Percentiles rank a stretch among this genome's conserved stretches.
Conservation (phyloP, 495 filamentous ascomycete species). For the Penicillium waksmanii region DNA sequence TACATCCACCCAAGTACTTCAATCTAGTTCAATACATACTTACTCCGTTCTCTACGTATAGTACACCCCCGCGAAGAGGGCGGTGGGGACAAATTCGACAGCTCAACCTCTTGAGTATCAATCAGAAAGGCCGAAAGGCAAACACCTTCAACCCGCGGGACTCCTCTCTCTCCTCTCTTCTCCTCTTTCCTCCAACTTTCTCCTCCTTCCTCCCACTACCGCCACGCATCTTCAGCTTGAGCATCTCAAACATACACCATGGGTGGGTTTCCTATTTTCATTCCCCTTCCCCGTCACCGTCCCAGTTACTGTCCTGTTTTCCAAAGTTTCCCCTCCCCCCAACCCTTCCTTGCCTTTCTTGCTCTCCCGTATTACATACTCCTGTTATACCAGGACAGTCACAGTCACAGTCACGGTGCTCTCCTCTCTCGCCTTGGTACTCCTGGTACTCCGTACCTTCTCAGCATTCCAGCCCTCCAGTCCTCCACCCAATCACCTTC, state of each 20-base stretch:
- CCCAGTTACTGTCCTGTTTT: conserved; percentile 17
- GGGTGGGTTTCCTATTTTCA: conserved; percentile 28
- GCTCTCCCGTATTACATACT: conserved; percentile 15
- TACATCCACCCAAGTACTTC: neutral
- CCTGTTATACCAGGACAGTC: neutral
- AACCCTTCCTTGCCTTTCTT: no score
- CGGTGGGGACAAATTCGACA: conserved; percentile 15
- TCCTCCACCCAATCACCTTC: conserved; percentile 28
- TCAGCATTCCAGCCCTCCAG: conserved; percentile 26
- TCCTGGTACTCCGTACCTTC: conserved; percentile 4
- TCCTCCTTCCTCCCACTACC: conserved; percentile 14
- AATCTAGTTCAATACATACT: neutral
- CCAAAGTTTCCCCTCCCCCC: conserved; percentile 22
- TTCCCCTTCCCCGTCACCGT: no score
- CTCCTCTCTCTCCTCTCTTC: no score
- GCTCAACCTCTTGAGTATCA: conserved; percentile 15
- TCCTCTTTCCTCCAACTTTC: no score
- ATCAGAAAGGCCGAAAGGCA: neutral
- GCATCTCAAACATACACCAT: conserved; percentile 19
- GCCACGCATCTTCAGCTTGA: conserved; percentile 4
- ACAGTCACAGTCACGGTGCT: conserved; percentile 8
- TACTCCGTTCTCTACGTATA: neutral
- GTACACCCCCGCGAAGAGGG: conserved; percentile 4
- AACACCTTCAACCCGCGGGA: conserved; percentile 10
- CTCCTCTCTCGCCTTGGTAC: conserved; percentile 12